Percentiles rank a stretch among this genome's conserved stretches.
Evolutionary conservation across 2,329 filamentous ascomycete species (phyloP).

Genomic region (Pseudopyricularia javanii): DNA sequence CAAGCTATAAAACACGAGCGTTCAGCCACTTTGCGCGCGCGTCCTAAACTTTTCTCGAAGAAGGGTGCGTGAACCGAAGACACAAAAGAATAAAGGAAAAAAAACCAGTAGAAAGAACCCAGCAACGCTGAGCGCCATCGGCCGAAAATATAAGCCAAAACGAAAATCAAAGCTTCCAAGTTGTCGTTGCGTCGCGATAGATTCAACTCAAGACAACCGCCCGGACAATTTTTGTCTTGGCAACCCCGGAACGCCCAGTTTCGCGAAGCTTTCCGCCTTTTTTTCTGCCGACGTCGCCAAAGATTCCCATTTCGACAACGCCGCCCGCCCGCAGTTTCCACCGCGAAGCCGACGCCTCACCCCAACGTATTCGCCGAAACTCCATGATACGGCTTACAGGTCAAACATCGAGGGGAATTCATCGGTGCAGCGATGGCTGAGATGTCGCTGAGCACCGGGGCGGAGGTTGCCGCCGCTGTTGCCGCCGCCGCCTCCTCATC

Average conservation of each 20-base stretch:
- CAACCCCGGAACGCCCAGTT: background rate
- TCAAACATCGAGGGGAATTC: background rate
- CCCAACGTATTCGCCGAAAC: background rate
- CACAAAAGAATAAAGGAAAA: background rate
- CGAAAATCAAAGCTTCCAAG: too few relatives aligned
- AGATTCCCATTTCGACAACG: background rate
- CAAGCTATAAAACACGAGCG: background rate
- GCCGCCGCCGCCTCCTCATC: background rate
- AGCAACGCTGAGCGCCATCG: too few relatives aligned
- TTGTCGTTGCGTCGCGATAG: background rate
- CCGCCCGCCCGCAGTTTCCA: background rate
- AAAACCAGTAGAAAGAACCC: background rate
- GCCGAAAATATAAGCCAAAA: too few relatives aligned
- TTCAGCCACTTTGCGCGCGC: background rate
- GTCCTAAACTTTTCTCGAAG: background rate
- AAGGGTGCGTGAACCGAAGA: background rate
- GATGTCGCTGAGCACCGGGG: background rate
- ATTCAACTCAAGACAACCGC: background rate
- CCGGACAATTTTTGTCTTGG: background rate
- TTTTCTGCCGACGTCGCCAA: conserved; percentile 9
- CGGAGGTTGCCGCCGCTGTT: background rate
- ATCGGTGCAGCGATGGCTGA: conserved; percentile 5
- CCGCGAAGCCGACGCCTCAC: background rate
- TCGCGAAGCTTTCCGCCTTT: conserved; percentile 8
- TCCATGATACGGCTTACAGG: background rate